phyloP scores from a whole-genome alignment of 306 rosid species.

The Fagus sylvatica region DNA sequence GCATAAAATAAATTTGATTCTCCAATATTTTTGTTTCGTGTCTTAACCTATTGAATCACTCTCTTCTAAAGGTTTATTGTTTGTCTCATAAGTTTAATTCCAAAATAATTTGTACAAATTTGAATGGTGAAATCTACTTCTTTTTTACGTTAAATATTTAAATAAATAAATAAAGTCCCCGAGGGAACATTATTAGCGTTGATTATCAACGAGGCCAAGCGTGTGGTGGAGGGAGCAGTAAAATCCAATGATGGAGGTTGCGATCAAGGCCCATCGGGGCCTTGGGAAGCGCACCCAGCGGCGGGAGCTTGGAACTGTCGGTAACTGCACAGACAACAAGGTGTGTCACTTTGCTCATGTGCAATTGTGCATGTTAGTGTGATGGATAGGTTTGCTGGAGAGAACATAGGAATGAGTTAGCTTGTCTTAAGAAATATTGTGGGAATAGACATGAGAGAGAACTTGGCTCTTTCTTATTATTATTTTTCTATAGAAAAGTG shows the following conservation, averaged over 20 bases:
- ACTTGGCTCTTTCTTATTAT: constrained; percentile 20
- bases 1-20: no score
- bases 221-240: constrained; percentile 38
- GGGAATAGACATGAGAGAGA: constrained; percentile 11
- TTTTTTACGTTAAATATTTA: no score
- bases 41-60: no score
- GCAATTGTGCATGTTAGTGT: constrained; percentile 7
- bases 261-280: constrained; percentile 37
- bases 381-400: not conserved
- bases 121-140: no score
- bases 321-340: constrained; percentile 42
- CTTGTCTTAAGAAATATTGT: no score
- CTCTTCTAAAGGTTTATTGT: no score
- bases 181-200: no score
- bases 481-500: constrained; percentile 11
- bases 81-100: no score
- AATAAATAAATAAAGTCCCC: no score
- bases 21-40: no score
- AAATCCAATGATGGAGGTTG: constrained; percentile 14
- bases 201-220: not conserved
- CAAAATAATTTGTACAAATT: no score
- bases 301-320: constrained; percentile 44
- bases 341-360: constrained; percentile 42
- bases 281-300: constrained; percentile 37
- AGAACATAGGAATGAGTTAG: constrained; percentile 1